Evolutionary conservation across 805 yeast species (phyloP).

Genomic region (Myxozyma mucilagina): DNA sequence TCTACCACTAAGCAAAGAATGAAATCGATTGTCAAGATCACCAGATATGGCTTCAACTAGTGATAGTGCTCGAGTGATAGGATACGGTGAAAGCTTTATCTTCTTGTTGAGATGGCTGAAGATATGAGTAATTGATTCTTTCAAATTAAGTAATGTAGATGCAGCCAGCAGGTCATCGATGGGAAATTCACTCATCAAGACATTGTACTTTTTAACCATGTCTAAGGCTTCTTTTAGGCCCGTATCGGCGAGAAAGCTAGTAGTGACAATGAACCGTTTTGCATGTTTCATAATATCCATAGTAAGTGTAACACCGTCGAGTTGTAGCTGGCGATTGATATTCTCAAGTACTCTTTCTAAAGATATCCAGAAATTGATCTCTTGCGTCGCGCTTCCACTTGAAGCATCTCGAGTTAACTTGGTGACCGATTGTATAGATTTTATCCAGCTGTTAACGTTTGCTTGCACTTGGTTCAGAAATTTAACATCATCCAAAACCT

Average conservation of each 20-base stretch:
- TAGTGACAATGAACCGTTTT: conserved; percentile 77
- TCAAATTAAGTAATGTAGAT: conserved; percentile 48
- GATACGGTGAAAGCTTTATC: conserved; percentile 60
- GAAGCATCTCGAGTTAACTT: conserved; percentile 52
- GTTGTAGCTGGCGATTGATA: conserved; percentile 58
- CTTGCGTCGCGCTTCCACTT: conserved; percentile 58
- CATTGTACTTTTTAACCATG: conserved; percentile 55
- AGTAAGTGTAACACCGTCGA: conserved; percentile 56
- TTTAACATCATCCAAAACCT: conserved; percentile 49
- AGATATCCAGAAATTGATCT: conserved; percentile 74
- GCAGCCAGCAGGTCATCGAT: conserved; percentile 57
- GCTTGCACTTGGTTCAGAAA: conserved; percentile 70
- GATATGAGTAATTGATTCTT: conserved; percentile 48
- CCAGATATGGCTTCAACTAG: conserved; percentile 65
- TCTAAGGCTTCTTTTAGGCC: conserved; percentile 49
- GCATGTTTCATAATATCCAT: conserved; percentile 63
- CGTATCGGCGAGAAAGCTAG: conserved; percentile 69
- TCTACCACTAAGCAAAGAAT: conserved; percentile 42
- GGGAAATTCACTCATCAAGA: conserved; percentile 70
- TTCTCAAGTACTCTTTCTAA: conserved; percentile 61
- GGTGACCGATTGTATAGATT: conserved; percentile 58
- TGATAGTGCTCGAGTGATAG: conserved; percentile 60
- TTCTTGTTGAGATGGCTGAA: conserved; percentile 62
- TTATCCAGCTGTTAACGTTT: conserved; percentile 73
- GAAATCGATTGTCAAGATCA: conserved; percentile 54